Evolutionary conservation across 352 stramenopile species (phyloP), one percentile per base, ranked within the genome.

Genomic region (Phytophthora niederhauseri): DNA sequence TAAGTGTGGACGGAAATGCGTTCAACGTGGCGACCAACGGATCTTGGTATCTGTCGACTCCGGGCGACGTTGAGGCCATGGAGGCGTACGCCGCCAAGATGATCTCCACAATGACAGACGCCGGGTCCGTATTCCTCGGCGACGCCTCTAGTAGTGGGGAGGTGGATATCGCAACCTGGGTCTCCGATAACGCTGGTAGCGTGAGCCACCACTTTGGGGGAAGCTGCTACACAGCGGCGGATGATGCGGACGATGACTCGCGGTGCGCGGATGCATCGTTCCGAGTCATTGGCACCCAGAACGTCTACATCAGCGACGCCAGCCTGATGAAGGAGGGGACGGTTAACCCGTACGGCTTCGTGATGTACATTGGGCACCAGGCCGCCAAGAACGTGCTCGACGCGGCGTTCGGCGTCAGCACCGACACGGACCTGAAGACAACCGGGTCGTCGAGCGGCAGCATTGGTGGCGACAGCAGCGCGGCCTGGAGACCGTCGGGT

Each of bases 321-420:
- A 82, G 73, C 30, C 55, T 78, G 36, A 86, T 86, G 76, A 82
- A 82, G 54, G 73, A 77, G 50, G 76, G 76, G 26, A 84, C 76
- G 2, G 76, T 82, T 41, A 86, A 86, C 63, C 75, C 70, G 49
- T 84, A 79, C 56, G 78, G 56, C 6, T 84, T 86, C 46, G 64
- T 82, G 8, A 86, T 86, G 78, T 81, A 84, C 62, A 79, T 81
- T n/a, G 73, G 78, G 0, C 64, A 72, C 34, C 77, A 84, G 54
- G 72, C 75, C 9, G 69, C 73, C 14, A 68, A 73, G 45, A 80
- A 82, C 9, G 72, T 82, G n/a, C 66, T 80, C 0, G 41, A 71
- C 19, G 7, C 57, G 5, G 64, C 75, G n/a, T 82, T 82, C 30
- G 45, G 62, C 22, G n/a, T 73, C 51, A 61, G 38, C 31, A 11